phyloP scores from a whole-genome alignment of 2,329 filamentous ascomycete genomes.

The Coniella vitis region DNA sequence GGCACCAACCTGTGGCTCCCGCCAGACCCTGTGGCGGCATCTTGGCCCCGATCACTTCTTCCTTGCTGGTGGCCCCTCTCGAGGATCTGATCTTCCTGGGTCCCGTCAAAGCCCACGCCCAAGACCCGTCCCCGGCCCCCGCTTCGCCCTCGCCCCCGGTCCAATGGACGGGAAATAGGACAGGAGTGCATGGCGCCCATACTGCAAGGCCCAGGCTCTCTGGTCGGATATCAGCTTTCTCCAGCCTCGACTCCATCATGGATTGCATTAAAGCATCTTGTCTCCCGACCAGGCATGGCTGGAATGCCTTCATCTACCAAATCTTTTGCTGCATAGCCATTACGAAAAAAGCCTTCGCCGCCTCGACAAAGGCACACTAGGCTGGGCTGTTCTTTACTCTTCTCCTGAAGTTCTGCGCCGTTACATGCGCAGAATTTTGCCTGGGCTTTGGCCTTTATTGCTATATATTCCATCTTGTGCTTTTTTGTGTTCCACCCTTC shows the following conservation, averaged over 20 bases:
- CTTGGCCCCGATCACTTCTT: neutral
- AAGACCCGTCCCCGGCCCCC: constrained; percentile 2
- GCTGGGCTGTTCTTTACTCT: constrained; percentile 1
- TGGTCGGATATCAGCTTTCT: constrained; percentile 9
- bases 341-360: neutral
- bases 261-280: constrained; percentile 15
- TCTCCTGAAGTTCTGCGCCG: neutral
- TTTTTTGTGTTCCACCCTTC: no score
- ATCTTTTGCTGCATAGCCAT: neutral
- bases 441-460: no score
- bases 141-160: constrained; percentile 5
- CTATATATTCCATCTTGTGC: no score
- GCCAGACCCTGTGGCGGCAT: neutral
- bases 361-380: neutral
- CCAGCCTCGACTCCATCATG: constrained; percentile 8
- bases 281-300: constrained; percentile 13
- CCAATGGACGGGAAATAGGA: constrained; percentile 15
- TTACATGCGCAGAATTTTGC: neutral
- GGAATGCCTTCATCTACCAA: neutral
- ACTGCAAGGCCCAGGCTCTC: constrained; percentile 9
- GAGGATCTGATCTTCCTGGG: constrained; percentile 8
- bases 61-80: neutral
- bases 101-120: constrained; percentile 3
- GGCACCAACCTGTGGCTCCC: neutral
- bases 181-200: constrained; percentile 8